Evolutionary conservation across 2,329 filamentous ascomycete species (phyloP), one percentile per base, ranked within the genome.

Genomic region (Xylariaceae sp.): DNA sequence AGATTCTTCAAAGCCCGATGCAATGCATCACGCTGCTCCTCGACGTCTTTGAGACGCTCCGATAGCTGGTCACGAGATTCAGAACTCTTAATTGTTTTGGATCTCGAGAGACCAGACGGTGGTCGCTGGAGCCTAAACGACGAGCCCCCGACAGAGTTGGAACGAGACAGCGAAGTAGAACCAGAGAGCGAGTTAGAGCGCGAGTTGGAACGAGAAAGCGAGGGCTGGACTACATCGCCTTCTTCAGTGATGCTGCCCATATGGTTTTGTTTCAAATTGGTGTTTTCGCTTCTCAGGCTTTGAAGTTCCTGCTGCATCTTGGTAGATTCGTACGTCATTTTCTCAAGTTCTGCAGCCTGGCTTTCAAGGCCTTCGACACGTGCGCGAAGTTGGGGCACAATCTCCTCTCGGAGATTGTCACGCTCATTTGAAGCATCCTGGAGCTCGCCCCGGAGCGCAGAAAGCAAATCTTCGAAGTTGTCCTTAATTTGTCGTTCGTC

Each of bases 381-480:
- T 42, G 87, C 81, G 56, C 81, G 81, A 45, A 96, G 74, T 61
- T 90, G 82, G 15, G 91, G 90, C 2, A 96, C 83, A 38, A 95
- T 77, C 68, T 95, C 89, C 55, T 97, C 91, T 27, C 89, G 85
- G 14, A 97, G 80, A 60, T 95, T 92, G 68, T 99, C 94, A 45
- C 90, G 83, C 70, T 99, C 91, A 58, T 94, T 91, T 52, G 87
- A 82, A 46, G 90, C 82, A 58, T 83, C 87, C 61, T 91, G 82
- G 12, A 97, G 76, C 66, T 99, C 90, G 19, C 83, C 81, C 59
- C 87, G 87, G 59, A 97, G 83, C 5, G 89, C 92, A 6, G 85
- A 83, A 40, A 97, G 77, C 39, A 99, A 78, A 66, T 96, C 91
- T 70, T 97, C 90, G 61, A 97, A 95, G 66, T 95, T 96, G 63